A percentile compares a stretch with the other conserved stretches of the same genome.
phyloP scores from a whole-genome alignment of 345 rosid genomes.

The Acer negundo region DNA sequence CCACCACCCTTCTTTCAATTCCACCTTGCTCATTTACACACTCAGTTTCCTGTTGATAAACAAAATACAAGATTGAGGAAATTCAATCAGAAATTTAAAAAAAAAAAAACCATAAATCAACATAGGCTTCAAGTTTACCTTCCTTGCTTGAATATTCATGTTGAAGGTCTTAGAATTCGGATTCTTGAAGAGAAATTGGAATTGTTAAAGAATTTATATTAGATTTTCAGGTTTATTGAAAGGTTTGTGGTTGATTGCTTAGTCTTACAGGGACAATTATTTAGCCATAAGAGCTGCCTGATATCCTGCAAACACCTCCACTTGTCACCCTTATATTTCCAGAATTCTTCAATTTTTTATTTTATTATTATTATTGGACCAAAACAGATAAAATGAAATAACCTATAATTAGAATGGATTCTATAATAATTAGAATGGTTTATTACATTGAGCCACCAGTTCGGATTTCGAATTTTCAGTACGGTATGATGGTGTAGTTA shows the following conservation, averaged over 20 bases:
- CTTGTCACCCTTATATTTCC: slow-evolving; percentile 10
- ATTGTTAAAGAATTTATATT: neutral
- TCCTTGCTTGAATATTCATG: slow-evolving; percentile 30
- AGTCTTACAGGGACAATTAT: slow-evolving; percentile 22
- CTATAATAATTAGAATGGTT: too few relatives aligned
- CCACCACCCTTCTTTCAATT: slow-evolving; percentile 46
- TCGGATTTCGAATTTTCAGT: too few relatives aligned
- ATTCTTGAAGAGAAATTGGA: neutral
- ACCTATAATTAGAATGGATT: too few relatives aligned
- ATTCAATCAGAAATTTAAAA: neutral
- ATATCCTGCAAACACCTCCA: slow-evolving; percentile 21
- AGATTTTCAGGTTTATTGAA: neutral
- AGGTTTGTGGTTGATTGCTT: slow-evolving; percentile 10
- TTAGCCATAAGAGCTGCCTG: slow-evolving; percentile 22
- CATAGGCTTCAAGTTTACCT: slow-evolving; percentile 22
- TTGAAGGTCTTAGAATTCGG: slow-evolving; percentile 13
- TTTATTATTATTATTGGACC: too few relatives aligned
- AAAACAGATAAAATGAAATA: too few relatives aligned
- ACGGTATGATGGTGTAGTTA: too few relatives aligned
- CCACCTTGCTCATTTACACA: slow-evolving; percentile 27
- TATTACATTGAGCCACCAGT: too few relatives aligned
- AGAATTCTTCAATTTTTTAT: too few relatives aligned
- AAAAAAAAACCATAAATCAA: neutral
- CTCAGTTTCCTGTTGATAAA: slow-evolving; percentile 30
- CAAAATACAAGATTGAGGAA: neutral